Conservation (phyloP, 768 basidiomycete species). For the Rhodotorula sphaerocarpa region DNA sequence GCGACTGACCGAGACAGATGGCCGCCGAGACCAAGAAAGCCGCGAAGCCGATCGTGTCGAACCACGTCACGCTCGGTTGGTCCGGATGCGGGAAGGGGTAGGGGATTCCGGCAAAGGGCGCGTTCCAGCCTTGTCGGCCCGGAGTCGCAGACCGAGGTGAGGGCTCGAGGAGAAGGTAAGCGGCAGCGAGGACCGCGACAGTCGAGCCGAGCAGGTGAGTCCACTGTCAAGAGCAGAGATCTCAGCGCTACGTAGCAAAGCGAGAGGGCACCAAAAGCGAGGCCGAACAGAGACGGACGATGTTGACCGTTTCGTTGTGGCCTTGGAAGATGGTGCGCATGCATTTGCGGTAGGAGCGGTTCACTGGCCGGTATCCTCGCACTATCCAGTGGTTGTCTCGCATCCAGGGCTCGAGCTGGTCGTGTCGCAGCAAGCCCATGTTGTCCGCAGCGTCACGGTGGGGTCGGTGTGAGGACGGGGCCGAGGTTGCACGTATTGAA, state of each 20-base stretch:
- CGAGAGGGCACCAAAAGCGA: neutral
- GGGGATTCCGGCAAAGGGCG: slow-evolving; percentile 41
- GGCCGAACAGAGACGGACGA: slow-evolving; percentile 1
- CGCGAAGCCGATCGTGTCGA: slow-evolving; percentile 55
- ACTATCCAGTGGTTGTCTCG: slow-evolving; percentile 15
- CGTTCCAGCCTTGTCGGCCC: slow-evolving; percentile 12
- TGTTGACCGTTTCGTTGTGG: slow-evolving; percentile 34
- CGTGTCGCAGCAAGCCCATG: slow-evolving; percentile 2
- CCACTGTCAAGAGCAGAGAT: too few species aligned
- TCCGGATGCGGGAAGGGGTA: slow-evolving; percentile 50
- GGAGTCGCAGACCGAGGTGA: neutral
- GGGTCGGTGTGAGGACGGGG: too few species aligned
- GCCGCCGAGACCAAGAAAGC: slow-evolving; percentile 64
- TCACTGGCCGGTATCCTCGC: neutral
- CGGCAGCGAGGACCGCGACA: slow-evolving; percentile 2
- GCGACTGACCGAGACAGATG: slow-evolving; percentile 53
- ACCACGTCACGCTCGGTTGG: slow-evolving; percentile 52
- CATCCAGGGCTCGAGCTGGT: slow-evolving; percentile 25
- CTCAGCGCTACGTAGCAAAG: too few species aligned
- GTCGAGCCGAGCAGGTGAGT: slow-evolving; percentile 23
- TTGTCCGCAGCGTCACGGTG: neutral
- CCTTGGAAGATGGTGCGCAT: neutral
- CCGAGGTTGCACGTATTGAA: too few species aligned
- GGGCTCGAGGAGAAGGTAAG: slow-evolving; percentile 13
- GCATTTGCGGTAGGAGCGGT: neutral